These are phyloP conservation scores for apple (Malus domestica) DNA, from an alignment of 306 rosid genomes.

Conservation along the genomic window DNA sequence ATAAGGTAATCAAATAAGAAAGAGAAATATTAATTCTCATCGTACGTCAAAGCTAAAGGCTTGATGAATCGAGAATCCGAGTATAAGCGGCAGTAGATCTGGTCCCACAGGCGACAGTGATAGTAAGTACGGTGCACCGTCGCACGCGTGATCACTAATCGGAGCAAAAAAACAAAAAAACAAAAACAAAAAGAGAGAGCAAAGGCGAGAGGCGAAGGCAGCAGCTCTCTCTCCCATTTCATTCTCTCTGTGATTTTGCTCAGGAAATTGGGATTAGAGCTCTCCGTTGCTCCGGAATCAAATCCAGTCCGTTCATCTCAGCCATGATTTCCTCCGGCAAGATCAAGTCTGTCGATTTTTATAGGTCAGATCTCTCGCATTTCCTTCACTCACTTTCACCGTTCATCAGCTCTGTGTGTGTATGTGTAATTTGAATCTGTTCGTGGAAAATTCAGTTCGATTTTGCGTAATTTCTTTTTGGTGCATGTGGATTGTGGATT, in stretches of 20 bases:
- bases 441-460: neutral
- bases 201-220: neutral
- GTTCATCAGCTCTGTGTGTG: neutral
- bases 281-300: neutral
- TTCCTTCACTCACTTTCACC: slow-evolving; percentile 7
- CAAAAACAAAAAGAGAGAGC: neutral
- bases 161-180: neutral
- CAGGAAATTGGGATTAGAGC: slow-evolving; percentile 22
- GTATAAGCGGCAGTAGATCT: neutral
- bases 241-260: neutral
- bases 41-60: neutral
- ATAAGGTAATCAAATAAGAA: too few relatives aligned
- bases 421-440: neutral
- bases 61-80: neutral
- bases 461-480: neutral
- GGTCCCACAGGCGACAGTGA: neutral
- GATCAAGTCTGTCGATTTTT: slow-evolving; percentile 91
- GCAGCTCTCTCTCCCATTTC: neutral
- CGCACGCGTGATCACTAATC: neutral
- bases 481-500: neutral
- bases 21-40: too few relatives aligned
- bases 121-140: neutral
- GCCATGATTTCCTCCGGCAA: slow-evolving; percentile 75
- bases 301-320: neutral
- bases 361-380: slow-evolving; percentile 56